Conservation (phyloP, 2,329 filamentous ascomycete genomes). For the Penicillium sclerotigenum region DNA sequence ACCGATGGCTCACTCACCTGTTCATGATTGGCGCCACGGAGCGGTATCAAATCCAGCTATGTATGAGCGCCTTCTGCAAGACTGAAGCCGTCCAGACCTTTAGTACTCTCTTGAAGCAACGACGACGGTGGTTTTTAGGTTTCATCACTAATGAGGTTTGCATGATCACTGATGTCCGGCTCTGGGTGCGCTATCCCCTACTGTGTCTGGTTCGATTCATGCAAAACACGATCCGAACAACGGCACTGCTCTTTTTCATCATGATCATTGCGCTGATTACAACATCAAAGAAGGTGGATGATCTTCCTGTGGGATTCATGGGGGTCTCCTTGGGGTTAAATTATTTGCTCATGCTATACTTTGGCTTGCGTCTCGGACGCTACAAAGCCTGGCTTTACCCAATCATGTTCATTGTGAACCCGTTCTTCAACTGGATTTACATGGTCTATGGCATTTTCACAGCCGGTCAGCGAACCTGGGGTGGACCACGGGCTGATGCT, state of each 20-base stretch:
- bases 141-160: constrained; percentile 98
- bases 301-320: constrained; percentile 90
- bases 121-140: constrained; percentile 91
- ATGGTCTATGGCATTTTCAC: constrained; percentile 98
- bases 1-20: constrained; percentile 93
- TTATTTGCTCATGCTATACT: constrained; percentile 94
- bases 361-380: constrained; percentile 77
- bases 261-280: constrained; percentile 83
- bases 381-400: constrained; percentile 96
- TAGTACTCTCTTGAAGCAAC: constrained; percentile 82
- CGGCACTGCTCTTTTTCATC: constrained; percentile 89
- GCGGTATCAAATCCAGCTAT: constrained; percentile 95
- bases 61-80: constrained; percentile 96
- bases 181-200: constrained; percentile 88
- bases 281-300: constrained; percentile 71
- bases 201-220: constrained; percentile 84
- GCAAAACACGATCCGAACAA: constrained; percentile 95
- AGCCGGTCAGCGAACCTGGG: constrained; percentile 91
- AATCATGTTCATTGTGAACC: constrained; percentile 90
- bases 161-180: constrained; percentile 90
- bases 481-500: constrained; percentile 86
- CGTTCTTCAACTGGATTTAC: constrained; percentile 97
- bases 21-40: constrained; percentile 98
- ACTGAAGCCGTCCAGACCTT: constrained; percentile 94
- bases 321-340: constrained; percentile 88